Evolutionary conservation across 1,284 basidiomycete species (phyloP), one percentile per base, ranked within the genome.

Genomic region (Papiliotrema flavescens): DNA sequence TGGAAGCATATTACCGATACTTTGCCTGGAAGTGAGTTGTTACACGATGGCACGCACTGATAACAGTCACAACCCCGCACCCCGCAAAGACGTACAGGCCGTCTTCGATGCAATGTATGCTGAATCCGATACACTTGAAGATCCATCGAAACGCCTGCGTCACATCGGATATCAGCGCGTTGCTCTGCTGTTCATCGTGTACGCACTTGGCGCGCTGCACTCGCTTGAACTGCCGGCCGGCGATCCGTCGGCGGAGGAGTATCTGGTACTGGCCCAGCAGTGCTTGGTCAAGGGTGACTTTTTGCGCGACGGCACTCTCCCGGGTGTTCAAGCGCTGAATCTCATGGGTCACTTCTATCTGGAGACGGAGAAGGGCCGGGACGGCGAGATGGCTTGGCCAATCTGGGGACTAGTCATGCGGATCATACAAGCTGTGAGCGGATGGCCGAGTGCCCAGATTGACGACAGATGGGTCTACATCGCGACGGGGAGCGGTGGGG

Each of bases 231-330:
- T 75, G 22, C 55, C 74, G 20, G 62, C 69, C 15, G 55, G 73
- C 47, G 65, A 72, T 50, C 56, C 62, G 4, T 54, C 58, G 32
- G 64, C 70, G 28, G 56, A 72, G 55, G 66, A 70, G 19, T 66
- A 70, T 57, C 37, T 65, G 14, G 36, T 56, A 3, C 42, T 67
- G 11, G 56, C 73, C 9, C 51, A 66, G 23, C 64, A 53, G 52
- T 73, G 73, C 47, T 62, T 71, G 1, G 63, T 61, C 7, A 62
- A 65, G 34, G 69, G 61, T 26, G 68, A 76, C 45, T 70, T 74
- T 42, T 48, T 74, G 42, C 64, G 63, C 9, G 51, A 65, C 32
- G 66, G 61, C 35, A 74, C 74, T 0, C 60, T 68, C 2, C 71
- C 74, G 0, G 66, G 70, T 2, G 56, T 70, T 11, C 70, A 73